Evolutionary conservation across 768 basidiomycete species (phyloP), one percentile per base, ranked within the genome.

Genomic region (Psilocybe tampanensis): DNA sequence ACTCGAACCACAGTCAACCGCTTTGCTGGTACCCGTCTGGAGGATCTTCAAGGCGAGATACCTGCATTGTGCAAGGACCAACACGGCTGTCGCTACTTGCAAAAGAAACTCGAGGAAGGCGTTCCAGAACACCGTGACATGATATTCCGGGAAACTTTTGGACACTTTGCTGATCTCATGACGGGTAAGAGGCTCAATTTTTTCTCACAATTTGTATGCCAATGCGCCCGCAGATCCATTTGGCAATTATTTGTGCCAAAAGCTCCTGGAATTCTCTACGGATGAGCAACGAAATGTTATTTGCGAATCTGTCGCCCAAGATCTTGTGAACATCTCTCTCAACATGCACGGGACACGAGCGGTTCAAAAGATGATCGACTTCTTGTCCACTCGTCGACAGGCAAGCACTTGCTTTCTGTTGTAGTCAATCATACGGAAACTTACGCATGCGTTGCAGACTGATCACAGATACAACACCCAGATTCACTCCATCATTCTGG

Each of bases 341-440:
- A 99, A 99, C 76, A 99, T 99, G 97, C 97, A 99, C 74, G 97
- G 97, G 29, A 99, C 97, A 29, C 88, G 97, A 59, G 97, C 97
- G 23, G 97, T 98, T 56, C 97, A 99, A 79, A 98, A 98, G 80
- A 98, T 98, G 96, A 97, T 99, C 61, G 97, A 99, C 73, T 98
- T 97, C 80, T 76, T 99, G 69, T 96, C 95, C 19, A 94, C 93
- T 52, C 88, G 92, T 66, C 80, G 97, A 68, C 94, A 95, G 90
- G 92, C 80, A 78, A 83, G 88, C 29, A 26, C 32, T 85, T 60
- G 58, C 67, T 52, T 68, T 61, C 60, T 18, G 33, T 12, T 56
- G 60, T 64, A 54, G 47, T 63, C 64, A 70, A 63, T 71, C 59
- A 70, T 72, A 77, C 73, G 75, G 70, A 72, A 76, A 79, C 81